These are phyloP conservation scores for Trichoderma breve DNA, from an alignment of 2,329 filamentous ascomycete species.

Conservation along the genomic window DNA sequence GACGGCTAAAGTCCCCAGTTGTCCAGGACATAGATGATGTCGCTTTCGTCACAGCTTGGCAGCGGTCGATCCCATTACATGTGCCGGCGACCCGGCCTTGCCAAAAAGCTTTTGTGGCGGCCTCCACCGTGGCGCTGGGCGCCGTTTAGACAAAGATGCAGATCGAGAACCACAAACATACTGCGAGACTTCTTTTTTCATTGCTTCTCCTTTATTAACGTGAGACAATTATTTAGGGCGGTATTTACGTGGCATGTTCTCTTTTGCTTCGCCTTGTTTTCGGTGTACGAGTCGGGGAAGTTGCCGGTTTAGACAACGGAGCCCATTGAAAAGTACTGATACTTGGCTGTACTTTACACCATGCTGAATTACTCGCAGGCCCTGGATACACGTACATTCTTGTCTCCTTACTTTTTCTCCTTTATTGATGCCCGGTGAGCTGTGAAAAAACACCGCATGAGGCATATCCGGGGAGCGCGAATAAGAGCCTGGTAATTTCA, in stretches of 20 bases:
- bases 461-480: background rate
- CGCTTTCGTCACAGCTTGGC: background rate
- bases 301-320: background rate
- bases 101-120: background rate
- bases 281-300: background rate
- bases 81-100: background rate
- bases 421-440: background rate
- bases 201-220: background rate
- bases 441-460: background rate
- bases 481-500: background rate
- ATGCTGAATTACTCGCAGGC: background rate
- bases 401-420: background rate
- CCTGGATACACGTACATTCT: background rate
- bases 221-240: background rate
- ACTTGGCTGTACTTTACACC: background rate
- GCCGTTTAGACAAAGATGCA: background rate
- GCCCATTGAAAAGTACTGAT: background rate
- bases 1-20: slow-evolving; percentile 3
- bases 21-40: background rate
- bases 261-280: background rate
- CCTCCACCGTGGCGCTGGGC: background rate
- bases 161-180: background rate
- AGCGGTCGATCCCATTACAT: background rate
- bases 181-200: background rate
- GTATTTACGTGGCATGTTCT: background rate